These are phyloP conservation scores for Ajuga chamaepitys DNA, from an alignment of 257 asterid species.

Conservation along the genomic window DNA sequence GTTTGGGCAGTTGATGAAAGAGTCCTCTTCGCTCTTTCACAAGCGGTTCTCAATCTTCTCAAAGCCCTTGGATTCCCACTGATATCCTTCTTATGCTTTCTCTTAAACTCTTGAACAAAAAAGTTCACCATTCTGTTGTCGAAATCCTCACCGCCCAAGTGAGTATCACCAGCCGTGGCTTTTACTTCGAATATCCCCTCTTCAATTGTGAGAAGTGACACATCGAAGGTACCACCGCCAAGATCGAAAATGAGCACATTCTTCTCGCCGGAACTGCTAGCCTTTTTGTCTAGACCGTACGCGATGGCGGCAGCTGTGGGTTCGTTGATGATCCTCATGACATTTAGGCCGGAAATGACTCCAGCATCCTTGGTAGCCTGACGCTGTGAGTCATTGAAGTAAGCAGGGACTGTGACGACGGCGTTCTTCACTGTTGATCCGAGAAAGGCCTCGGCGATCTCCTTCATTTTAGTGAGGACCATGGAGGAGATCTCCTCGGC, in stretches of 20 bases:
- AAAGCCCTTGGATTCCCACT: constrained; percentile 21
- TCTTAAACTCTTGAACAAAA: constrained; percentile 12
- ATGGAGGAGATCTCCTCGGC: constrained; percentile 27
- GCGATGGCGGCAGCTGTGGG: constrained; percentile 27
- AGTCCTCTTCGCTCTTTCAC: constrained; percentile 22
- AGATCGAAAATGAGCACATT: constrained; percentile 20
- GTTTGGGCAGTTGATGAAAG: constrained; percentile 20
- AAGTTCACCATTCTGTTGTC: constrained; percentile 24
- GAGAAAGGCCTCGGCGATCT: constrained; percentile 19
- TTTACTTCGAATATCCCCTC: constrained; percentile 13
- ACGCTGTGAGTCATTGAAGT: constrained; percentile 21
- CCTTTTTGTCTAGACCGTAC: constrained; percentile 20
- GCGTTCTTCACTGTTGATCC: constrained; percentile 20
- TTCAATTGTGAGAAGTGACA: constrained; percentile 20
- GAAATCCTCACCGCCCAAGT: constrained; percentile 23
- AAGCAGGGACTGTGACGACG: constrained; percentile 21
- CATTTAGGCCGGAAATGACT: constrained; percentile 14
- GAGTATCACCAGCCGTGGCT: constrained; percentile 21
- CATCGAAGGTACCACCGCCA: constrained; percentile 23
- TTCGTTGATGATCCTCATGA: constrained; percentile 20
- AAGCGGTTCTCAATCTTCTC: constrained; percentile 6
- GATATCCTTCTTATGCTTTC: constrained; percentile 16
- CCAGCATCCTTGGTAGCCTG: constrained; percentile 26
- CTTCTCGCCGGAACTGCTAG: constrained; percentile 7
- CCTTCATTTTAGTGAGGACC: constrained; percentile 22